Evolutionary conservation across 495 filamentous ascomycete genomes (phyloP), one percentile per base, ranked within the genome.

Genomic region (Bombardia bombarda): DNA sequence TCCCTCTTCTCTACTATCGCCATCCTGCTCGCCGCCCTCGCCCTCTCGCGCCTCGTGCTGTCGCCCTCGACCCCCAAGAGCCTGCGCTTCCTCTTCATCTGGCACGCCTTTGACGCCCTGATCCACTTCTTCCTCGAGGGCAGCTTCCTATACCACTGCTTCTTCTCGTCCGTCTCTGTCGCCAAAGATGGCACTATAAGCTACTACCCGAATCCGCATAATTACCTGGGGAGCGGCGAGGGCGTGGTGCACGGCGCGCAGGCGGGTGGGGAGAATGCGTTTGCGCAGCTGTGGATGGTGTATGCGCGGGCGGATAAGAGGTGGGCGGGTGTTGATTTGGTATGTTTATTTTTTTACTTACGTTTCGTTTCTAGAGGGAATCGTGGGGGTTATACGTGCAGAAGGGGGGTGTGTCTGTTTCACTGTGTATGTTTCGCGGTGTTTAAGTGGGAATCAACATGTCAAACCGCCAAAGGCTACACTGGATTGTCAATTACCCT

Each of bases 81-180:
- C 51, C 49, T 65, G 50, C 86, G 88, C 48, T 56, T 82, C 53
- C 79, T 97, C 47, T 95, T 93, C 74, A 79, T 89, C 70, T 97
- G 90, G 90, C 90, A 95, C 72, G 72, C 80, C 49, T 95, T 95
- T 69, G 87, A 95, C 63, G 81, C 83, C 35, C 77, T 97, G 16
- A 87, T 87, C 53, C 90, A 96, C 71, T 69, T 90, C 63, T 68
- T 84, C 52, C 81, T 95, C 63, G 90, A 97, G 65, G 88, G 85
- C 30, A 82, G 82, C 42, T 97, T 85, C 67, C 80, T 95, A 36
- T 95, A 87, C 71, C 81, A 94, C 66, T 94, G 86, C 65, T 88
- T 96, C 73, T 86, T 86, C 72, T 80, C 79, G 46, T 86, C 72
- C 52, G 63, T 65, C 4, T 59, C 65, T 31, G 50, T 77, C 6